phyloP scores from a whole-genome alignment of 495 filamentous ascomycete genomes.

The Penicillium riverlandense region DNA sequence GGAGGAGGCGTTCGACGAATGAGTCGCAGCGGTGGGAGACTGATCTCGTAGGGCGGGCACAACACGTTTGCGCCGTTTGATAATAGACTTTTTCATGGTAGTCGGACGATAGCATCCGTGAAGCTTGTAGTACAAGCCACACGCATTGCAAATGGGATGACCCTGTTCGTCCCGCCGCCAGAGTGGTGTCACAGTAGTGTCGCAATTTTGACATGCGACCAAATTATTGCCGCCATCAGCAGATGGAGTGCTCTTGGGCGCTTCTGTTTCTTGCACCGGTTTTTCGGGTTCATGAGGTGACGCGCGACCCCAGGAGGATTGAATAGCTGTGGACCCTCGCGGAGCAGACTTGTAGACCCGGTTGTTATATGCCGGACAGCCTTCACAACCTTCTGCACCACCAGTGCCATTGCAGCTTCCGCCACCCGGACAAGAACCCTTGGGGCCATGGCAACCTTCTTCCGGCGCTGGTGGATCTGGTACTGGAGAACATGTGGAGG shows the following conservation, averaged over 20 bases:
- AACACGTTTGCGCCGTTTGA: conserved; percentile 93
- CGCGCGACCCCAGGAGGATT: conserved; percentile 25
- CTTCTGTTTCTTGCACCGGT: conserved; percentile 12
- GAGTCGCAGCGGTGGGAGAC: conserved; percentile 33
- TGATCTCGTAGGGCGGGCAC: conserved; percentile 69
- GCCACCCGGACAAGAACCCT: conserved; percentile 91
- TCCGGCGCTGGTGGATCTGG: conserved; percentile 19
- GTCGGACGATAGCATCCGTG: conserved; percentile 89
- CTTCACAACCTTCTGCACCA: conserved; percentile 90
- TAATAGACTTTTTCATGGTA: conserved; percentile 95
- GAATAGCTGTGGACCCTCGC: conserved; percentile 22
- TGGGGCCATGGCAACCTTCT: conserved; percentile 34
- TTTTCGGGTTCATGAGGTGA: conserved; percentile 15
- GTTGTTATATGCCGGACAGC: conserved; percentile 97
- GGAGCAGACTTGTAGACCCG: conserved; percentile 75
- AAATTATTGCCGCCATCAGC: conserved; percentile 61
- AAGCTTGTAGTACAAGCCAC: conserved; percentile 95
- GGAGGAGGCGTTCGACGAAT: conserved; percentile 39
- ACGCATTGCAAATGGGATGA: conserved; percentile 98
- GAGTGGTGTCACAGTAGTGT: conserved; percentile 90
- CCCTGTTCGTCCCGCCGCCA: conserved; percentile 94
- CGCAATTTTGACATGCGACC: conserved; percentile 94
- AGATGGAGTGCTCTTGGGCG: conserved; percentile 13
- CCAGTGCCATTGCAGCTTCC: conserved; percentile 96
- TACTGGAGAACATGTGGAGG: conserved; percentile 8